These are phyloP conservation scores for Candida endomychidarum DNA, from an alignment of 805 yeast species.

Conservation along the genomic window DNA sequence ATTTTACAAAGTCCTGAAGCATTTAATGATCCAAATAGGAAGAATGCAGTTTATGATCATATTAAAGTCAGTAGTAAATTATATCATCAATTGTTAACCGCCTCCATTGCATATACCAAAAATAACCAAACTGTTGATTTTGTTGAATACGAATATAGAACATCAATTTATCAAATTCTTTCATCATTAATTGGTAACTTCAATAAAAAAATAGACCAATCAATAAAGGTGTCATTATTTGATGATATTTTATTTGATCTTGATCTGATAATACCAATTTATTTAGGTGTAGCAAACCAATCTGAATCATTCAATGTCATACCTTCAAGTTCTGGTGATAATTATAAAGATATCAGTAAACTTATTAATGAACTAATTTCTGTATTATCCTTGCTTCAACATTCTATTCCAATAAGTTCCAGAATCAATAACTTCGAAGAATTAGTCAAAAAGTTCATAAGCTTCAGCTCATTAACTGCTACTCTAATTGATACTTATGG, in stretches of 20 bases:
- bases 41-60: conserved; percentile 31
- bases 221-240: conserved; percentile 17
- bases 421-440: conserved; percentile 24
- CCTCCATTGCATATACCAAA: conserved; percentile 13
- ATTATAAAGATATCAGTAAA: conserved; percentile 9
- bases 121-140: conserved; percentile 7
- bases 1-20: conserved; percentile 56
- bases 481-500: conserved; percentile 49
- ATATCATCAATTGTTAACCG: conserved; percentile 19
- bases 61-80: conserved; percentile 19
- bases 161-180: conserved; percentile 29
- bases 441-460: conserved; percentile 3
- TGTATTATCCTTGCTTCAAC: conserved; percentile 23
- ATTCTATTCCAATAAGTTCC: conserved; percentile 20
- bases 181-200: conserved; percentile 27
- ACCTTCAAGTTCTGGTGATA: conserved; percentile 15
- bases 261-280: conserved; percentile 8
- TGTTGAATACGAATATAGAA: conserved; percentile 17
- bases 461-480: conserved; percentile 42
- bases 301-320: conserved; percentile 3
- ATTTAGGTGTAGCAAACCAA: conserved; percentile 10
- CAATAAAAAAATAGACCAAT: conserved; percentile 22
- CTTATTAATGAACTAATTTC: conserved; percentile 12
- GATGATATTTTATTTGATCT: conserved; percentile 25
- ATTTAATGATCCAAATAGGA: conserved; percentile 36